phyloP scores from a whole-genome alignment of 2,329 filamentous ascomycete species.

The Penicillium sp. region DNA sequence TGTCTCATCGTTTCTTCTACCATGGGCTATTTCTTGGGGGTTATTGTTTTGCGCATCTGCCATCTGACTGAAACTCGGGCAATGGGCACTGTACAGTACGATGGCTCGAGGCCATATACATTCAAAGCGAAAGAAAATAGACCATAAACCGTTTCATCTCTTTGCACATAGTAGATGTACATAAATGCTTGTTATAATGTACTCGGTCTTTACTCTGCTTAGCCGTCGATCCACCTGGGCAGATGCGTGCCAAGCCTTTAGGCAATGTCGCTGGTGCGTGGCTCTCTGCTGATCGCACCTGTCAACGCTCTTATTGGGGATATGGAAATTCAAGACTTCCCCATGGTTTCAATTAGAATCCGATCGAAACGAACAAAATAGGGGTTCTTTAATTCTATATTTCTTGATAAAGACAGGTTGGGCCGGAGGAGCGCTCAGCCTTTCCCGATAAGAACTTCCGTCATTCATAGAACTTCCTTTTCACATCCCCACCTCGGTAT shows the following conservation, averaged over 20 bases:
- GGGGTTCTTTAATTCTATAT: background rate
- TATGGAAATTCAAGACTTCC: background rate
- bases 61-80: slow-evolving; percentile 15
- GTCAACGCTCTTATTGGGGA: background rate
- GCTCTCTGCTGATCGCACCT: slow-evolving; percentile 12
- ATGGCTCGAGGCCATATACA: slow-evolving; percentile 15
- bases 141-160: background rate
- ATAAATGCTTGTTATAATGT: background rate
- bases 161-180: background rate
- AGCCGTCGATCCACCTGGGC: background rate
- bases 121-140: slow-evolving; percentile 16
- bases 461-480: slow-evolving; percentile 15
- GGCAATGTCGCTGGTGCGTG: slow-evolving; percentile 21
- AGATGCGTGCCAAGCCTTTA: slow-evolving; percentile 18
- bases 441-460: slow-evolving; percentile 11
- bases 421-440: slow-evolving; percentile 5
- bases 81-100: slow-evolving; percentile 22
- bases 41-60: slow-evolving; percentile 12
- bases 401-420: background rate
- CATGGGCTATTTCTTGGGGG: slow-evolving; percentile 6
- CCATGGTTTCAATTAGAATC: slow-evolving; percentile 9
- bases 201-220: background rate
- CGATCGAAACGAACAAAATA: slow-evolving; percentile 8
- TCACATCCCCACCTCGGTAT: slow-evolving; percentile 6
- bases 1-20: slow-evolving; percentile 11